Base-by-base conservation (phyloP, 306 rosid species). In the Vicia villosa region DNA sequence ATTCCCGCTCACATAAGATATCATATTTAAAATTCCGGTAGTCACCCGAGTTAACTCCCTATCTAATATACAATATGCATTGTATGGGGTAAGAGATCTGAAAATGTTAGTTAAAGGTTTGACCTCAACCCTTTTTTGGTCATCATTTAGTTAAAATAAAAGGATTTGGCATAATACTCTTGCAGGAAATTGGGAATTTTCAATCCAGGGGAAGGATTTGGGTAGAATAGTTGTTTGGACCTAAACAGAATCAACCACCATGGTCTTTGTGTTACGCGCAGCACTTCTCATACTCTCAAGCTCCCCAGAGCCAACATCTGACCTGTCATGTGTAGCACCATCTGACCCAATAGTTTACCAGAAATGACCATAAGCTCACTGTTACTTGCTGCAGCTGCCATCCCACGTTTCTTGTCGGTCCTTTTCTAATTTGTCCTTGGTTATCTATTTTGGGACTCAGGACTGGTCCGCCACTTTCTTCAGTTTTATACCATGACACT, bases 121-220 rank as follows among this genome's bases (percentile, higher is more conserved):
- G 38, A 41, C 40, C 49, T 28, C 65, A 64, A 38, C 64, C 59
- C 47, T 64, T 54, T 47, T 30, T 57, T 66, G 56, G 28, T 65
- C 32, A 32, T 13, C 26, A 68, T 49, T 36, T 45, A 50, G 38
- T 45, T 16, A 50, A 57, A 24, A 36, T 60, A 26, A 13, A 58
- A 57, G 17, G 50, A 16, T 47, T 47, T 58, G 34, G 20, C 12
- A 1, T 22, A 21, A 36, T 32, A n/a, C 32, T 30, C 61, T 45
- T 58, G 40, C 28, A 28, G 63, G 63, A 28, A 57, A 28, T 30
- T 28, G 41, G 21, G 63, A 30, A 14, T 57, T 57, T 57, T 28
- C 66, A 56, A 70, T 56, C 46, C 16, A 52, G 24, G n/a, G 14
- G 61, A 15, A 47, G 36, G 60, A 24, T 54, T 54, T 55, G 36